Evolutionary conservation across 352 stramenopile genomes (phyloP), one percentile per base, ranked within the genome.

Genomic region (Phytopythium mirpurense): DNA sequence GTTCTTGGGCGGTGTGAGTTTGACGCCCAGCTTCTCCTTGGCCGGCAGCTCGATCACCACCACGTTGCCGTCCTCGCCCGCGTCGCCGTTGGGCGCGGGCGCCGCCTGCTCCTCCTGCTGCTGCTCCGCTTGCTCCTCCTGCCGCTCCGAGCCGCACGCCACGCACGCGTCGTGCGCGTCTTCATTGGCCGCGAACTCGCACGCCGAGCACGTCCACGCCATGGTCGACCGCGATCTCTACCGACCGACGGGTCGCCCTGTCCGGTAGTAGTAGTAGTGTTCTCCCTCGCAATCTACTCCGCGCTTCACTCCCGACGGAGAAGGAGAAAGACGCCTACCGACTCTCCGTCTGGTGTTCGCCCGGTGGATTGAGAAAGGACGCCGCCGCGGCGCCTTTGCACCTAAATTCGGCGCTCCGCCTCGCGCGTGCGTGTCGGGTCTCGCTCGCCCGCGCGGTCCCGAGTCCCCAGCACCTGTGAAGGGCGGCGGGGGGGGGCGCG

Each of bases 1-100:
- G 43, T 82, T 68, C 55, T 88, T 91, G 15, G 81, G 83, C 18
- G 83, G 81, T 81, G 87, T 88, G 52, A 90, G 81, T 64, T 91
- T 91, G 37, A 93, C 83, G 38, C 80, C 83, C 27, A 93, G 78
- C 57, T 91, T 93, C 52, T 91, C 78, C 64, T 93, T 93, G 23
- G 83, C 70, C 11, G 80, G 83, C 29, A 93, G 60, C 52, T 90
- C 83, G 40, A 93, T 91, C 19, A 91, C 74, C 12, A 93, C 66
- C 3, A 90, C 78, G 16, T 52, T 46, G n/a, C 32, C 34, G 24
- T 34, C 56, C 16, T 29, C 47, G 7, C 51, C 38, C 21, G 35
- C 45, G 18, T 36, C 37, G 21, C 45, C 52, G 34, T 50, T 48
- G 16, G 34, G 2, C 16, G 35, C 12, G 35, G 63, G 51, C 10